phyloP scores from a whole-genome alignment of 1,284 basidiomycete species.

The Ustilago vetiveriae region DNA sequence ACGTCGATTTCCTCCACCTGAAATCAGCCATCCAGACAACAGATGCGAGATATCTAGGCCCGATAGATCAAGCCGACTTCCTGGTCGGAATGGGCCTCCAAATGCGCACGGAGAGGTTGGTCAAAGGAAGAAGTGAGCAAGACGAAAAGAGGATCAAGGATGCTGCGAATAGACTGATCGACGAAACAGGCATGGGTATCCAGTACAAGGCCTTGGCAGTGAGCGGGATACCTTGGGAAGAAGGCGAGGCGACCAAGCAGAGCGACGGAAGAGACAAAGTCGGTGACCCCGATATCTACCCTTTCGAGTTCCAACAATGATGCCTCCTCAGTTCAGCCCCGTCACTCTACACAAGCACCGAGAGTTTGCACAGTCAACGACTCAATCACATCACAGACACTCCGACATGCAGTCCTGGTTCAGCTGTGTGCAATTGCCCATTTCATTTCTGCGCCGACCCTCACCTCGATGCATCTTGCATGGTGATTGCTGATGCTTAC shows the following conservation, averaged over 20 bases:
- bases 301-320: conserved; percentile 32
- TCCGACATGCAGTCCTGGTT: too few relatives aligned
- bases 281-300: conserved; percentile 21
- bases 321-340: background rate
- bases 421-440: background rate
- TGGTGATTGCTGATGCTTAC: too few relatives aligned
- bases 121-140: conserved; percentile 70
- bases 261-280: background rate
- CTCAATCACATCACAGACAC: background rate
- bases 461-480: too few relatives aligned
- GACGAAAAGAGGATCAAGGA: conserved; percentile 70
- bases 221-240: background rate
- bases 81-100: conserved; percentile 73
- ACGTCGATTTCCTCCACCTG: conserved; percentile 93
- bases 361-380: too few relatives aligned
- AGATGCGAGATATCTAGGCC: conserved; percentile 71
- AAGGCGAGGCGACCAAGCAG: background rate
- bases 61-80: conserved; percentile 77
- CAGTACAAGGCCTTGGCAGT: conserved; percentile 73
- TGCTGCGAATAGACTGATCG: conserved; percentile 71
- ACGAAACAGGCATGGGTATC: conserved; percentile 71
- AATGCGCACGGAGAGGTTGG: conserved; percentile 73
- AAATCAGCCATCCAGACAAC: conserved; percentile 75
- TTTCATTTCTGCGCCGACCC: background rate
- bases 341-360: background rate